Evolutionary conservation across 768 basidiomycete species (phyloP).

Genomic region (Auricularia cornea): DNA sequence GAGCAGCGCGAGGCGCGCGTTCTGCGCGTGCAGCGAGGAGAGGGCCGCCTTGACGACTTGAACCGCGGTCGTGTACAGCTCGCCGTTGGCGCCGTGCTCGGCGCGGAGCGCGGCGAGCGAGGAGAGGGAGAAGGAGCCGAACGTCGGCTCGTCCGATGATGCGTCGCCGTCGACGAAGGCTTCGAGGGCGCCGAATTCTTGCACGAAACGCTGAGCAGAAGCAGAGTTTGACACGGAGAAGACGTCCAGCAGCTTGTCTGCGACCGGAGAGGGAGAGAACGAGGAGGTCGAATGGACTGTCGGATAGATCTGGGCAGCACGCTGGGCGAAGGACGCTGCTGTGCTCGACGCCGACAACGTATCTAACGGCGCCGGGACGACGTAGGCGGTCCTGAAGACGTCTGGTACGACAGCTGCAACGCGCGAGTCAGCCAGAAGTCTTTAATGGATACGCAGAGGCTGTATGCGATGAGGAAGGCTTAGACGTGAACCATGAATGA

Average conservation of each 20-base stretch:
- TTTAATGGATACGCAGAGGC: too few species aligned
- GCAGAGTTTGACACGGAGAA: background rate
- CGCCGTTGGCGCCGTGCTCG: constrained; percentile 41
- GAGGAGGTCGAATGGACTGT: background rate
- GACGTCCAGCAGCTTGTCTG: background rate
- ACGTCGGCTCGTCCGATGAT: constrained; percentile 31
- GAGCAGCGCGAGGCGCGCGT: constrained; percentile 32
- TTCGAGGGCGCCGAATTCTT: constrained; percentile 37
- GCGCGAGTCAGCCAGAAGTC: too few species aligned
- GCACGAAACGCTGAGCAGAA: constrained; percentile 21
- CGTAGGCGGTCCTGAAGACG: background rate
- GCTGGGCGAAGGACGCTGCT: background rate
- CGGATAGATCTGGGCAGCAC: background rate
- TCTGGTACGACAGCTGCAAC: background rate
- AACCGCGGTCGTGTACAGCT: constrained; percentile 43
- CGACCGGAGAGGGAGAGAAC: background rate
- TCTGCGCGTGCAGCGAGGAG: constrained; percentile 21
- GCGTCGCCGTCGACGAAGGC: constrained; percentile 44
- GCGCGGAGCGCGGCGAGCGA: constrained; percentile 37
- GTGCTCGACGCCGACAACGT: background rate
- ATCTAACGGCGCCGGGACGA: background rate
- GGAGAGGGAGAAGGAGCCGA: constrained; percentile 56
- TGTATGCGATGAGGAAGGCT: too few species aligned
- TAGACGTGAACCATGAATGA: too few species aligned
- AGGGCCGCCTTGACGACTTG: constrained; percentile 42